These are phyloP conservation scores for Dipteronia sinensis DNA, from an alignment of 345 rosid genomes.

Conservation along the genomic window DNA sequence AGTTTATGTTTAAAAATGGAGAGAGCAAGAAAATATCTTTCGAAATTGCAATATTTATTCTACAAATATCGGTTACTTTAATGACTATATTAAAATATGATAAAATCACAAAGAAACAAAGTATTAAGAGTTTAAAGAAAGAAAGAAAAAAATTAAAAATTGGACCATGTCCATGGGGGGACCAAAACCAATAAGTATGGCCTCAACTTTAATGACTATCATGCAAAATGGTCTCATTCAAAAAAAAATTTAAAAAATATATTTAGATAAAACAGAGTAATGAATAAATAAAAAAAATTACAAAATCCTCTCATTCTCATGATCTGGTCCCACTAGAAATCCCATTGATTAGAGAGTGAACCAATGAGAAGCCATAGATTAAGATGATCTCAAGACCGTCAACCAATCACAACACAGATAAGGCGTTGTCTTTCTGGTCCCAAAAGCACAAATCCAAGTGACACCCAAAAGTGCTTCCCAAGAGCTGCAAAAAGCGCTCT, in stretches of 20 bases:
- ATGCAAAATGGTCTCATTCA: too few relatives aligned
- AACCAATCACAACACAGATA: conserved; percentile 71
- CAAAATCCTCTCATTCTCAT: not conserved
- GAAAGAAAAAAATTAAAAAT: too few relatives aligned
- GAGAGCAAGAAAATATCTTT: too few relatives aligned
- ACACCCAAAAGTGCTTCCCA: conserved; percentile 37
- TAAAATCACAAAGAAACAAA: too few relatives aligned
- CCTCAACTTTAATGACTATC: not conserved
- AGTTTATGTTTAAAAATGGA: too few relatives aligned
- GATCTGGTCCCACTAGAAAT: conserved; percentile 43
- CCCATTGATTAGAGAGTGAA: conserved; percentile 40
- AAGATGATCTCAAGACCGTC: conserved; percentile 48
- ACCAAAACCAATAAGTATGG: too few relatives aligned
- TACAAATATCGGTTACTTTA: too few relatives aligned
- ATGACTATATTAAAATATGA: too few relatives aligned
- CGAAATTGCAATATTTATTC: too few relatives aligned
- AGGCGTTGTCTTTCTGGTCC: conserved; percentile 50
- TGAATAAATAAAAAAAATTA: too few relatives aligned
- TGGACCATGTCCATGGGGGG: too few relatives aligned
- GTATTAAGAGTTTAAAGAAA: too few relatives aligned
- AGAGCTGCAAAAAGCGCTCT: conserved; percentile 29
- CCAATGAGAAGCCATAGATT: conserved; percentile 50
- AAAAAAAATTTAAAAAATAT: not conserved
- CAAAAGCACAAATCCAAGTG: conserved; percentile 28
- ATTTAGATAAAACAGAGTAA: not conserved